phyloP scores from a whole-genome alignment of 2,329 filamentous ascomycete species.

The Colletotrichum sp. region DNA sequence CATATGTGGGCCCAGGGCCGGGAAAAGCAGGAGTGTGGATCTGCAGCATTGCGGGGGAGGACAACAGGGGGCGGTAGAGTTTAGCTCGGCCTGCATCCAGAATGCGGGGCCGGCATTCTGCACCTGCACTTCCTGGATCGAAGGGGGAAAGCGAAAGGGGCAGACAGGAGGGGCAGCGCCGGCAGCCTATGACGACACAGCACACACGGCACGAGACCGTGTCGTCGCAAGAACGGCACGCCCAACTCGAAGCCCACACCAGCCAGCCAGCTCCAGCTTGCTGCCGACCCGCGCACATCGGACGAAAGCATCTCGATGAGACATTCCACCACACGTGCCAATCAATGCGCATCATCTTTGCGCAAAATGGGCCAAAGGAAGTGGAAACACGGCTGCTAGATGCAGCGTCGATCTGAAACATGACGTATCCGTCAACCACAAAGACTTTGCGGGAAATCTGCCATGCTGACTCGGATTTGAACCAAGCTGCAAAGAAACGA shows the following conservation, averaged over 20 bases:
- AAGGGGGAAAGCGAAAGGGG: neutral
- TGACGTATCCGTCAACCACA: conserved; percentile 1
- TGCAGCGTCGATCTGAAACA: conserved; percentile 11
- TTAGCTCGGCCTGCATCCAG: conserved; percentile 12
- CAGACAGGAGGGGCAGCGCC: neutral
- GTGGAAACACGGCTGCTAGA: neutral
- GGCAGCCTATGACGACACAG: conserved; percentile 10
- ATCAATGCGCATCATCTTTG: neutral
- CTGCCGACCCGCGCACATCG: neutral
- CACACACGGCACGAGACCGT: neutral
- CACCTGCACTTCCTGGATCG: neutral
- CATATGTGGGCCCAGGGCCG: neutral
- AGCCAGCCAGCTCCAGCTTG: neutral
- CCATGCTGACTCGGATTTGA: neutral
- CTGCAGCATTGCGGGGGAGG: neutral
- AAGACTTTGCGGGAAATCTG: neutral
- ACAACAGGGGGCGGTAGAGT: neutral
- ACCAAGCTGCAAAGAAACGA: neutral
- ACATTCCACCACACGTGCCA: neutral
- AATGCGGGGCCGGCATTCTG: conserved; percentile 3
- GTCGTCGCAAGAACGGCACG: neutral
- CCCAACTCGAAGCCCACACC: neutral
- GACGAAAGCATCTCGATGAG: conserved; percentile 6
- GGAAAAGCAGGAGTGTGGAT: conserved; percentile 2
- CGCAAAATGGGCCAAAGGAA: neutral